These are phyloP conservation scores for Verruconis gallopava DNA, from an alignment of 2,329 filamentous ascomycete species.

Conservation along the genomic window DNA sequence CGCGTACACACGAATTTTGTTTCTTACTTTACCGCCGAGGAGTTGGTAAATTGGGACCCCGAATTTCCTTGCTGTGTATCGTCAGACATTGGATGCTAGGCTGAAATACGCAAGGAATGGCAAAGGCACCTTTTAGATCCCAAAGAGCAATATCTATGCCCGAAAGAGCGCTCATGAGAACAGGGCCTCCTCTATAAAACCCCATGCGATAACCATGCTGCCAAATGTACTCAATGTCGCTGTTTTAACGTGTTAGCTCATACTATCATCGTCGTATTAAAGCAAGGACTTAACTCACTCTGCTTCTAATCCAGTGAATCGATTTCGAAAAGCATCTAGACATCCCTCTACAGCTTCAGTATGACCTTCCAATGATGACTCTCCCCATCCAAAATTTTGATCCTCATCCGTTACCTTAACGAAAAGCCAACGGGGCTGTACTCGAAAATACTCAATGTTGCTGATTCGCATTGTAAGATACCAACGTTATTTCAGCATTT, in stretches of 20 bases:
- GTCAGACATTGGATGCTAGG: too few relatives aligned
- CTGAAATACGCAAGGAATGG: too few relatives aligned
- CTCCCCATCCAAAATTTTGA: slow-evolving; percentile 57
- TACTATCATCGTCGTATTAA: too few relatives aligned
- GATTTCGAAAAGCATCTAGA: slow-evolving; percentile 50
- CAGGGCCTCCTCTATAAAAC: slow-evolving; percentile 67
- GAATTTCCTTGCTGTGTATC: too few relatives aligned
- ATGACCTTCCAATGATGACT: slow-evolving; percentile 62
- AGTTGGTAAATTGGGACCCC: too few relatives aligned
- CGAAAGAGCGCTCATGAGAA: slow-evolving; percentile 67
- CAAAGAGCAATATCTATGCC: slow-evolving; percentile 71
- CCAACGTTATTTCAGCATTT: too few relatives aligned
- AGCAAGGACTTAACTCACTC: slow-evolving; percentile 38
- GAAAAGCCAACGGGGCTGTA: slow-evolving; percentile 64
- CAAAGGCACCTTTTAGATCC: slow-evolving; percentile 64
- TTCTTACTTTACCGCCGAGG: too few relatives aligned
- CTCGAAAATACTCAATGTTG: slow-evolving; percentile 19
- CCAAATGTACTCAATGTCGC: slow-evolving; percentile 76
- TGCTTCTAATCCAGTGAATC: slow-evolving; percentile 55
- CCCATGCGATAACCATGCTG: slow-evolving; percentile 51
- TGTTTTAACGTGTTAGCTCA: too few relatives aligned
- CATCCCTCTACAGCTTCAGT: slow-evolving; percentile 62
- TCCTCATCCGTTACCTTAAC: slow-evolving; percentile 61
- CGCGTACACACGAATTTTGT: too few relatives aligned
- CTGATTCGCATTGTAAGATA: too few relatives aligned